Evolutionary conservation across 768 basidiomycete species (phyloP), one percentile per base, ranked within the genome.

Genomic region (Auriscalpium vulgare): DNA sequence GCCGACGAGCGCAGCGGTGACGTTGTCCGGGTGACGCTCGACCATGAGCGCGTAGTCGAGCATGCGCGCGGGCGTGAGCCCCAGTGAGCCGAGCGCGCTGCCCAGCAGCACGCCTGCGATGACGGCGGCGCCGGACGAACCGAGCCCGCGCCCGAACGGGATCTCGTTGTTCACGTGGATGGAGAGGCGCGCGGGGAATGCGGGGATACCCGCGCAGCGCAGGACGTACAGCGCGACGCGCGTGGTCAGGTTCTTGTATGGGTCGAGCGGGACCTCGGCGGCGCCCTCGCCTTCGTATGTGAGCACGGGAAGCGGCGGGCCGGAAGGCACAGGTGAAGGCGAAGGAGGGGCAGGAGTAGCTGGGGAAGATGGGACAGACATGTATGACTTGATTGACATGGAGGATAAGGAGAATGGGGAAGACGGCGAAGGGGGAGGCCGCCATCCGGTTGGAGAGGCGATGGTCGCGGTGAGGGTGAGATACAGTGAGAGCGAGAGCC

Each of bases 21-120:
- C 95, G 69, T 99, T 99, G 72, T 99, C 97, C 14, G 97, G 97
- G 68, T 99, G 97, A 16, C 97, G 81, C 72, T 99, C 97, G 66
- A 99, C 94, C 97, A 99, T 99, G 53, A 99, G 78, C 1, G 95
- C 95, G 66, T 91, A 95, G 73, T 99, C 97, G 58, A 98, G 82
- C 64, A 95, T 75, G 23, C 97, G 83, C 45, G 77, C 79, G 34
- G 69, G 74, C 13, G 88, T 70, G 10, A 98, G 82, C 21, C 77
- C 66, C 58, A 98, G 80, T 16, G 79, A 62, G 14, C 90, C 95
- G 21, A 98, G 76, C n/a, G 82, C 77, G 66, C 93, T 81, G 37
- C 86, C 97, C 47, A 99, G 81, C 36, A 95, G 78, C 37, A 97
- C 94, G 44, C 97, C 97, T 1, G 94, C 95, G 65, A 99, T 90